Percentiles rank a stretch among this genome's conserved stretches.
Conservation (phyloP, 2,329 filamentous ascomycete species). For the Claviceps cyperi region DNA sequence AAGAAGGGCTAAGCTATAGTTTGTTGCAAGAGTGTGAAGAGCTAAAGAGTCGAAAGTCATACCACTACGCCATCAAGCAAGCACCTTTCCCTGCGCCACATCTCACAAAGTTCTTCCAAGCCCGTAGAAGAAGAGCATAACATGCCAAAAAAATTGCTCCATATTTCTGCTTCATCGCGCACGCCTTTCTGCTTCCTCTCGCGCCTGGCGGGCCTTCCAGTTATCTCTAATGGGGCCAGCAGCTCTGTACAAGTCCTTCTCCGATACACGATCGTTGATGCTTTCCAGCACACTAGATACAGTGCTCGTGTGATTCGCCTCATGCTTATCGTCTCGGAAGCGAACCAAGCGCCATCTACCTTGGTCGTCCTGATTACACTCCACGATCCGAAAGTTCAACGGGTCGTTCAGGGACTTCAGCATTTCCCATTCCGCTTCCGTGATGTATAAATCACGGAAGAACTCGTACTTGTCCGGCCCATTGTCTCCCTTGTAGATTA, state of each 20-base stretch:
- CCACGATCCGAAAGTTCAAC: constrained; percentile 76
- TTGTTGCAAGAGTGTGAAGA: neutral
- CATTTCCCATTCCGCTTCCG: constrained; percentile 66
- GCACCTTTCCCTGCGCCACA: neutral
- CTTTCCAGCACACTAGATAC: constrained; percentile 79
- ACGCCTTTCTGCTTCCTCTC: constrained; percentile 14
- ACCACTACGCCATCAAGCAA: no score
- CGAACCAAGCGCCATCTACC: constrained; percentile 75
- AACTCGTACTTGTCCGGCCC: constrained; percentile 40
- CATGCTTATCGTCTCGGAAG: constrained; percentile 82
- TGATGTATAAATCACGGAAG: constrained; percentile 55
- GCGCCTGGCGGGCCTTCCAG: constrained; percentile 54
- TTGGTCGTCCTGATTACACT: constrained; percentile 68
- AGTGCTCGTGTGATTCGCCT: constrained; percentile 77
- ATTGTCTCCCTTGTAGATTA: constrained; percentile 49
- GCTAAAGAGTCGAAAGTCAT: neutral
- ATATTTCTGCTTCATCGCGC: constrained; percentile 2
- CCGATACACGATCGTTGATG: constrained; percentile 71
- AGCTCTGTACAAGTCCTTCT: constrained; percentile 61
- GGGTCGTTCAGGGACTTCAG: constrained; percentile 61
- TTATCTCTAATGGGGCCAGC: constrained; percentile 60
- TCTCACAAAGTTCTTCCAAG: neutral
- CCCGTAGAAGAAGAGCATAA: neutral
- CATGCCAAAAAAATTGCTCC: neutral
- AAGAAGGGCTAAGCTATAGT: no score